Conservation (phyloP, 169 alveolate genomes). For the Toxoplasma gondii region DNA sequence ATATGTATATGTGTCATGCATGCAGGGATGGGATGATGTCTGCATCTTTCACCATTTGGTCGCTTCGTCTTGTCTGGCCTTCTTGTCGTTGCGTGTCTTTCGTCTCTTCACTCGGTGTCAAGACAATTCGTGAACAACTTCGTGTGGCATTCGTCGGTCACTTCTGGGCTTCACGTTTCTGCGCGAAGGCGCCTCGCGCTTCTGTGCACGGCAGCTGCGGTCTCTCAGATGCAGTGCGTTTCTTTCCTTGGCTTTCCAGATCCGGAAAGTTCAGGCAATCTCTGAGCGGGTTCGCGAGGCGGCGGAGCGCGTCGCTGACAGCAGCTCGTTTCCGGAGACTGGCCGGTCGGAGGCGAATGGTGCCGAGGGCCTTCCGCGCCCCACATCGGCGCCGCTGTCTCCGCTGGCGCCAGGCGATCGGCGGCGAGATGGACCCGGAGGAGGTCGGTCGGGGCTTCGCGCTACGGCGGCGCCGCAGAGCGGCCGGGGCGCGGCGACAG, state of each 20-base stretch:
- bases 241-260: slow-evolving; percentile 5
- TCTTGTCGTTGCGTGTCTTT: too few relatives aligned
- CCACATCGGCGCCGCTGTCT: neutral
- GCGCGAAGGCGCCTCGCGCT: too few relatives aligned
- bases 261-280: slow-evolving; percentile 38
- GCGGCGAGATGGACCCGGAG: neutral
- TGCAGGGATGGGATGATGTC: too few relatives aligned
- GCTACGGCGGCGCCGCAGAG: neutral
- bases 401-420: neutral
- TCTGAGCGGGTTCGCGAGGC: slow-evolving; percentile 58
- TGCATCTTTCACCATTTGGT: too few relatives aligned
- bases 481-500: neutral
- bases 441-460: neutral
- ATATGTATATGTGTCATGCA: too few relatives aligned
- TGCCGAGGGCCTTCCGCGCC: neutral
- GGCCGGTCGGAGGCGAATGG: neutral
- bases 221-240: neutral
- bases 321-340: slow-evolving; percentile 9
- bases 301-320: slow-evolving; percentile 47
- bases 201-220: too few relatives aligned
- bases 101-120: too few relatives aligned
- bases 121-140: too few relatives aligned
- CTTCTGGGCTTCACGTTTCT: too few relatives aligned
- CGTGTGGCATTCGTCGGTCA: too few relatives aligned
- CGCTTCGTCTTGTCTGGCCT: too few relatives aligned